phyloP scores from a whole-genome alignment of 306 rosid species.

The Castanospermum australe region DNA sequence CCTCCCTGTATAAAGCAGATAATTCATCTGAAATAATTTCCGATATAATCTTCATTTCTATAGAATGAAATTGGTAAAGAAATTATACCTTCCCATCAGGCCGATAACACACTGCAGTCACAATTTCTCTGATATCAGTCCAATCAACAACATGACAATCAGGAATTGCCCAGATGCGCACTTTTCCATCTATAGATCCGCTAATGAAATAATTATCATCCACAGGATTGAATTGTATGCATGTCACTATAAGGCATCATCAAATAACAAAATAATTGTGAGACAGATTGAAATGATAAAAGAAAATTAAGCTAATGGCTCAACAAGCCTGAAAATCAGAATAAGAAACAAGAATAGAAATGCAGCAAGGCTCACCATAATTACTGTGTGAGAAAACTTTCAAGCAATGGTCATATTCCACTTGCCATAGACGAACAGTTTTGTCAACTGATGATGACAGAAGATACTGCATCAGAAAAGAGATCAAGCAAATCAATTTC shows the following conservation, averaged over 20 bases:
- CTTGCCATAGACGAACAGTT: constrained; percentile 90
- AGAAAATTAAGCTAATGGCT: constrained; percentile 12
- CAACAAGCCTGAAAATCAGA: constrained; percentile 14
- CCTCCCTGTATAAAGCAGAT: constrained; percentile 62
- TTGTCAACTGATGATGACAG: constrained; percentile 88
- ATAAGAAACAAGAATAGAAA: background rate
- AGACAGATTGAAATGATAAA: constrained; percentile 4
- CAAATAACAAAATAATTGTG: constrained; percentile 28
- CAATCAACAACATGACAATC: constrained; percentile 88
- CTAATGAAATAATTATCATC: constrained; percentile 93
- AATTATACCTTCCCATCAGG: constrained; percentile 88
- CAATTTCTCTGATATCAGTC: constrained; percentile 72
- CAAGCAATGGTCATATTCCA: constrained; percentile 68
- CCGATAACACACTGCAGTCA: constrained; percentile 85
- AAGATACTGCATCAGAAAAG: constrained; percentile 60
- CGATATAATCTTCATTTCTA: constrained; percentile 13
- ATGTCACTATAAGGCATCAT: constrained; percentile 61
- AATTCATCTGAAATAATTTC: constrained; percentile 24
- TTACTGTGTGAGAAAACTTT: constrained; percentile 84
- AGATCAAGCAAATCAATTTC: constrained; percentile 23
- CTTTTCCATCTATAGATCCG: constrained; percentile 97
- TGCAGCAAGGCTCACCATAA: constrained; percentile 59
- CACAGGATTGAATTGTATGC: constrained; percentile 89
- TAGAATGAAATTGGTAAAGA: constrained; percentile 25
- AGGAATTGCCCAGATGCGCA: constrained; percentile 85